Evolutionary conservation across 345 rosid genomes (phyloP).

Genomic region (Pugionium dolabratum): DNA sequence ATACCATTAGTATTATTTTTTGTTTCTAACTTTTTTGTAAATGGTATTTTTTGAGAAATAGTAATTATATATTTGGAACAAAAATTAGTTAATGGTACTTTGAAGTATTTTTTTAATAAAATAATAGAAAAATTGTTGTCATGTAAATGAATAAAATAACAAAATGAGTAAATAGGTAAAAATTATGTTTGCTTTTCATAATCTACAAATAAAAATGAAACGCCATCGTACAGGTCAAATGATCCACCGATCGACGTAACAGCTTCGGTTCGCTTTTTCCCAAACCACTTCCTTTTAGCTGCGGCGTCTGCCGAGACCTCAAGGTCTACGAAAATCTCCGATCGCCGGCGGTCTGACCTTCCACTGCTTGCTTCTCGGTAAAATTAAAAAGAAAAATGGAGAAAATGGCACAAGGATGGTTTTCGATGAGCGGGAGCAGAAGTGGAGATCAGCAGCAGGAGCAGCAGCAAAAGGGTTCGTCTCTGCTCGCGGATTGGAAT

Average conservation of each 20-base stretch:
- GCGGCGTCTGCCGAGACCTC: slow-evolving; percentile 12
- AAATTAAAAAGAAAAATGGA: slow-evolving; percentile 15
- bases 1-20: no score
- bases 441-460: slow-evolving; percentile 41
- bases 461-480: slow-evolving; percentile 45
- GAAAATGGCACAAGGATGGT: slow-evolving; percentile 65
- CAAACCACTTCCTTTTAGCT: not conserved
- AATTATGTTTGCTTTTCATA: no score
- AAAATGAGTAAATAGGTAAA: no score
- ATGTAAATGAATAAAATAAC: no score
- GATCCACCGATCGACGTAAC: not conserved
- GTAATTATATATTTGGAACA: no score
- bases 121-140: no score
- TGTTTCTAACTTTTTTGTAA: no score
- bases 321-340: slow-evolving; percentile 17
- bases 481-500: slow-evolving; percentile 81
- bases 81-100: no score
- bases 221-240: slow-evolving; percentile 1
- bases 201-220: not conserved
- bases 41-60: no score
- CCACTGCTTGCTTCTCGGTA: not conserved
- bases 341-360: slow-evolving; percentile 22
- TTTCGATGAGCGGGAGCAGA: slow-evolving; percentile 47
- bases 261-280: slow-evolving; percentile 6
- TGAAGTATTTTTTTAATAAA: no score